Base-by-base conservation (phyloP, 139 green algal species). In the Yamagishiella unicocca region DNA sequence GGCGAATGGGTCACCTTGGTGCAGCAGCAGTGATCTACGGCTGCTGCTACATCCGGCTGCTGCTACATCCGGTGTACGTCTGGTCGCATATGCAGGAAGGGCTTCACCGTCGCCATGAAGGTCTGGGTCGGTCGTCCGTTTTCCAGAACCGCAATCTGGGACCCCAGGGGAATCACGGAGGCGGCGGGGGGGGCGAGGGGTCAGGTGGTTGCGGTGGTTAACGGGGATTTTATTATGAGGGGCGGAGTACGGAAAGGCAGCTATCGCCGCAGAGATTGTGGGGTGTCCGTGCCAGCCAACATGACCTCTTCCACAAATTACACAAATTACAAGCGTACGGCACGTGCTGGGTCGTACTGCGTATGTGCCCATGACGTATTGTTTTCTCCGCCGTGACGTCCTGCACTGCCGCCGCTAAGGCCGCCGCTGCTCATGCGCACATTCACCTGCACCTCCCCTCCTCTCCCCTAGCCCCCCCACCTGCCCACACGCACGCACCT, bases 11-110 rank as follows among this genome's bases (percentile, higher is more conserved):
- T n/a, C n/a, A n/a, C n/a, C n/a, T n/a, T n/a, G n/a, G n/a, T n/a
- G n/a, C n/a, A n/a, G n/a, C n/a, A n/a, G n/a, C n/a, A n/a, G n/a
- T n/a, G n/a, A n/a, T n/a, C n/a, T n/a, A n/a, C n/a, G n/a, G n/a
- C n/a, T n/a, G n/a, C n/a, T n/a, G n/a, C n/a, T n/a, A n/a, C n/a
- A n/a, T n/a, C n/a, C n/a, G n/a, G n/a, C n/a, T n/a, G n/a, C n/a
- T n/a, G 50, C 75, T 83, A 77, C n/a, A 1, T 37, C 7, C 42
- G 24, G 24, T 77, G 43, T 19, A 87, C 35, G 67, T 80, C 82
- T 9, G 82, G 82, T 50, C 66, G 62, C 42, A 87, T 62, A 67
- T 87, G 82, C 21, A 61, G 35, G 66, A 87, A 87, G 46, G 82
- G 66, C 29, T 31, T 43, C 42, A 87, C 82, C 0, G 45, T 29